These are phyloP conservation scores for Rosellinia necatrix DNA, from an alignment of 2,329 filamentous ascomycete species.

Conservation along the genomic window DNA sequence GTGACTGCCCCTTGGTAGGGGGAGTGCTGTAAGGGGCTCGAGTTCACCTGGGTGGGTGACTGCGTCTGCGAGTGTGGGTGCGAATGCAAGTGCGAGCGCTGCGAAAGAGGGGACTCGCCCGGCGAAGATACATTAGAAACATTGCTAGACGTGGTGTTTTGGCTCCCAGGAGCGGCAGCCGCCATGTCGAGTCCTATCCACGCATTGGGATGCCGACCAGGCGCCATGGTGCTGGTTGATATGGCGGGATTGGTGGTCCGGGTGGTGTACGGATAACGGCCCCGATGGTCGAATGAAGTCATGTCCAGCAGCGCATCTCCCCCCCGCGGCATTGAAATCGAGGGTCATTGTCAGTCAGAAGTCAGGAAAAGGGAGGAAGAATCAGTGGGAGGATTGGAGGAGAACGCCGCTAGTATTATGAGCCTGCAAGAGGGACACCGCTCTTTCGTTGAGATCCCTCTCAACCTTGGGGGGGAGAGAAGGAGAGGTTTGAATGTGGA, in stretches of 20 bases:
- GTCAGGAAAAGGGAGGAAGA: slow-evolving; percentile 41
- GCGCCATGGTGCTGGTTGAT: slow-evolving; percentile 46
- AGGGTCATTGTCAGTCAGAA: slow-evolving; percentile 54
- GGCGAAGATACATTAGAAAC: slow-evolving; percentile 52
- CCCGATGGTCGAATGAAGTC: slow-evolving; percentile 61
- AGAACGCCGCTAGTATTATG: slow-evolving; percentile 53
- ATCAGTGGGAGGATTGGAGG: slow-evolving; percentile 44
- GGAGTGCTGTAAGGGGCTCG: slow-evolving; percentile 60
- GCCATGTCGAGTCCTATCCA: slow-evolving; percentile 62
- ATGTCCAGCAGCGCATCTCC: slow-evolving; percentile 64
- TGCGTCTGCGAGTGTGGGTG: slow-evolving; percentile 47
- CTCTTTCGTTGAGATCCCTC: slow-evolving; percentile 46
- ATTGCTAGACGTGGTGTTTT: slow-evolving; percentile 47
- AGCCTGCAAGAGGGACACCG: slow-evolving; percentile 49
- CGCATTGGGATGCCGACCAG: slow-evolving; percentile 47
- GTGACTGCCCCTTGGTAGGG: slow-evolving; percentile 55
- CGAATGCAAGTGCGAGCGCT: slow-evolving; percentile 46
- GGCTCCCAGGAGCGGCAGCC: slow-evolving; percentile 37
- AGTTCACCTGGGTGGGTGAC: slow-evolving; percentile 54
- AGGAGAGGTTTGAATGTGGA: slow-evolving; percentile 35
- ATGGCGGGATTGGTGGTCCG: slow-evolving; percentile 46
- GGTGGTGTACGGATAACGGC: slow-evolving; percentile 58
- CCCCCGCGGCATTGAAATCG: slow-evolving; percentile 62
- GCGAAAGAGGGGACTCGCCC: slow-evolving; percentile 52
- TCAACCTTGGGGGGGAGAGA: slow-evolving; percentile 32